These are phyloP conservation scores for Stygiomarasmius scandens DNA, from an alignment of 1,284 basidiomycete species.

Conservation along the genomic window DNA sequence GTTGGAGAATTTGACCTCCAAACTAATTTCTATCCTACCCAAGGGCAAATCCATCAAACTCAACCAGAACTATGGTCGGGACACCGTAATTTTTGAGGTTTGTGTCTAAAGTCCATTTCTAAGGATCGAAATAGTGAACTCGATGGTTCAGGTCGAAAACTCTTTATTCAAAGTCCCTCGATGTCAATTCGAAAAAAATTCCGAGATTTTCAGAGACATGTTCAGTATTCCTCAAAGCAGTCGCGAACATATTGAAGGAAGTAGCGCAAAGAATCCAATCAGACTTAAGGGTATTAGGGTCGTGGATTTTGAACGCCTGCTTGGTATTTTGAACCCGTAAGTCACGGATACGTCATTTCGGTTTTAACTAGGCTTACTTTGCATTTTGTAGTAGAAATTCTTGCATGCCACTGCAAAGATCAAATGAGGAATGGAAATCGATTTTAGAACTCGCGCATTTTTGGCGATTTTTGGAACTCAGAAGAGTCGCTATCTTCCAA, in stretches of 20 bases:
- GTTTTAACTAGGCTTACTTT: not conserved
- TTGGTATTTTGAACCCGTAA: slow-evolving; percentile 35
- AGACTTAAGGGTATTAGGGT: slow-evolving; percentile 27
- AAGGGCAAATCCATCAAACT: no score
- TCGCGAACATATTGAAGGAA: slow-evolving; percentile 28
- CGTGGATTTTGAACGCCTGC: slow-evolving; percentile 29
- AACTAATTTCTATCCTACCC: no score
- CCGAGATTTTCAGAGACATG: slow-evolving; percentile 30
- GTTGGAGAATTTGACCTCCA: no score
- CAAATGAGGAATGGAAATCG: slow-evolving; percentile 49
- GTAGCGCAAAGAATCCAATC: slow-evolving; percentile 33
- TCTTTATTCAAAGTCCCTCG: slow-evolving; percentile 33
- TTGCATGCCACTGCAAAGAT: slow-evolving; percentile 44
- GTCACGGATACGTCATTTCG: slow-evolving; percentile 23
- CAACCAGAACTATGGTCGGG: no score
- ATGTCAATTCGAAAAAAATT: slow-evolving; percentile 27
- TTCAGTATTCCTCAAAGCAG: slow-evolving; percentile 22
- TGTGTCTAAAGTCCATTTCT: no score
- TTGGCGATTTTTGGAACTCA: slow-evolving; percentile 54
- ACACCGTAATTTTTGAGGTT: no score
- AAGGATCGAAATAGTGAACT: not conserved
- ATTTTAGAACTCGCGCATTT: slow-evolving; percentile 52
- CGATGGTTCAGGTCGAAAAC: slow-evolving; percentile 26
- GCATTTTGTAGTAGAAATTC: slow-evolving; percentile 46
- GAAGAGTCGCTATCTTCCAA: slow-evolving; percentile 47